phyloP scores from a whole-genome alignment of 2,329 filamentous ascomycete species.

The Chrysoporthe puriensis region DNA sequence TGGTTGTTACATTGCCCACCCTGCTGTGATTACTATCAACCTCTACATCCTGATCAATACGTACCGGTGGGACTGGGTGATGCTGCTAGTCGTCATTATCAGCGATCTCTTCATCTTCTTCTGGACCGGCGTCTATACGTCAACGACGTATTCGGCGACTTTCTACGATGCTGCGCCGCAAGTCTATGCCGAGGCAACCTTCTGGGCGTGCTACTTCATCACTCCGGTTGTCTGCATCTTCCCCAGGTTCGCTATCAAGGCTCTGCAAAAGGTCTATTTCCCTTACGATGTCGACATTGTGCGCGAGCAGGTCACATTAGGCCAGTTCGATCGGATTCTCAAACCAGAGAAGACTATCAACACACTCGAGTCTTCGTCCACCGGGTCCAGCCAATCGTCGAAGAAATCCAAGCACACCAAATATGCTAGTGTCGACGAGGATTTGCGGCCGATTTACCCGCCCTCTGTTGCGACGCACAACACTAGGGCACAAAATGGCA shows the following conservation, averaged over 20 bases:
- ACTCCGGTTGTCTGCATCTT: slow-evolving; percentile 82
- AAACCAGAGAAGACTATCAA: slow-evolving; percentile 44
- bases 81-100: slow-evolving; percentile 77
- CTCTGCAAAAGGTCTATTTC: slow-evolving; percentile 90
- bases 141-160: slow-evolving; percentile 49
- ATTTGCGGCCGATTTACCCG: slow-evolving; percentile 89
- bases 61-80: slow-evolving; percentile 98
- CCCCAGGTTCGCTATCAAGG: slow-evolving; percentile 85
- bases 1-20: slow-evolving; percentile 83
- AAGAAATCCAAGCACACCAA: slow-evolving; percentile 61
- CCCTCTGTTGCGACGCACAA: slow-evolving; percentile 86
- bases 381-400: slow-evolving; percentile 63
- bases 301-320: slow-evolving; percentile 84
- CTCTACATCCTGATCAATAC: slow-evolving; percentile 94
- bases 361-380: slow-evolving; percentile 47
- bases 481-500: slow-evolving; percentile 84
- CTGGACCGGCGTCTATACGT: slow-evolving; percentile 88
- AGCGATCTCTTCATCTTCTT: slow-evolving; percentile 90
- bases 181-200: slow-evolving; percentile 79
- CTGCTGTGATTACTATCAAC: slow-evolving; percentile 87
- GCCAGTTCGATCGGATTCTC: slow-evolving; percentile 75
- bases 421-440: slow-evolving; percentile 76
- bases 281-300: slow-evolving; percentile 95
- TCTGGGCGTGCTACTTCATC: slow-evolving; percentile 84
- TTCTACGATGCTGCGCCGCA: slow-evolving; percentile 80